phyloP scores from a whole-genome alignment of 352 stramenopile species.

The Phytophthora agathidicida region DNA sequence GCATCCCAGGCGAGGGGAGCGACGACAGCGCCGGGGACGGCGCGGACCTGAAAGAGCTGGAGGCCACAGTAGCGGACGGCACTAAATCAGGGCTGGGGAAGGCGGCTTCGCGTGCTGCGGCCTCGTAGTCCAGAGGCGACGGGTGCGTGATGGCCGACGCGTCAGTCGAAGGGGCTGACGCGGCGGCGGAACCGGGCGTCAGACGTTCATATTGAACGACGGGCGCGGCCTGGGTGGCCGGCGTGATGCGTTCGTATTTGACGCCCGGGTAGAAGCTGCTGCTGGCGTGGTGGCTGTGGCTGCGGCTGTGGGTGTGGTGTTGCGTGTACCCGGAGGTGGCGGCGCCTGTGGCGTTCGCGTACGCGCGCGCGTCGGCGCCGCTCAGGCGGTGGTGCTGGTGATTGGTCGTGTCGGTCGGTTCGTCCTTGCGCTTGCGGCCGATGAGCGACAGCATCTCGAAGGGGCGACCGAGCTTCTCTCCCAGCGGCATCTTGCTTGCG shows the following conservation, averaged over 20 bases:
- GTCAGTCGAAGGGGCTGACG: neutral
- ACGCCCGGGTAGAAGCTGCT: slow-evolving; percentile 44
- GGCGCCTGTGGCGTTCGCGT: slow-evolving; percentile 33
- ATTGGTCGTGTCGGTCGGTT: slow-evolving; percentile 25
- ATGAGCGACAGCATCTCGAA: slow-evolving; percentile 75
- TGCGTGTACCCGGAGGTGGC: slow-evolving; percentile 16
- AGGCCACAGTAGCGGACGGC: slow-evolving; percentile 26
- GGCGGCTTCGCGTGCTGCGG: slow-evolving; percentile 36
- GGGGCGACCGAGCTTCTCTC: slow-evolving; percentile 57
- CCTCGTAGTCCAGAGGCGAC: slow-evolving; percentile 52
- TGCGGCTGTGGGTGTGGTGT: slow-evolving; percentile 14
- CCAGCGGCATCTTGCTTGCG: slow-evolving; percentile 53
- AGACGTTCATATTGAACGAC: slow-evolving; percentile 61
- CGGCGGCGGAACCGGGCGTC: slow-evolving; percentile 35
- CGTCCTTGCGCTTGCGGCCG: slow-evolving; percentile 64
- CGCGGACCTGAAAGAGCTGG: slow-evolving; percentile 38
- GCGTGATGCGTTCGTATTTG: slow-evolving; percentile 58
- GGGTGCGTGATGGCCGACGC: slow-evolving; percentile 9
- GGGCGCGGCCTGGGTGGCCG: slow-evolving; percentile 19
- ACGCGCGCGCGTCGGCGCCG: slow-evolving; percentile 24
- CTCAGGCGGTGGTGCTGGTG: slow-evolving; percentile 21
- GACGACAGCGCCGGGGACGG: slow-evolving; percentile 46
- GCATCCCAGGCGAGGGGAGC: slow-evolving; percentile 58
- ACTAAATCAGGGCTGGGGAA: slow-evolving; percentile 45
- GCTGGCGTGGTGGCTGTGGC: slow-evolving; percentile 13